A percentile compares a stretch with the other conserved stretches of the same genome.
phyloP scores from a whole-genome alignment of 495 filamentous ascomycete genomes.

The Neurospora sp. region DNA sequence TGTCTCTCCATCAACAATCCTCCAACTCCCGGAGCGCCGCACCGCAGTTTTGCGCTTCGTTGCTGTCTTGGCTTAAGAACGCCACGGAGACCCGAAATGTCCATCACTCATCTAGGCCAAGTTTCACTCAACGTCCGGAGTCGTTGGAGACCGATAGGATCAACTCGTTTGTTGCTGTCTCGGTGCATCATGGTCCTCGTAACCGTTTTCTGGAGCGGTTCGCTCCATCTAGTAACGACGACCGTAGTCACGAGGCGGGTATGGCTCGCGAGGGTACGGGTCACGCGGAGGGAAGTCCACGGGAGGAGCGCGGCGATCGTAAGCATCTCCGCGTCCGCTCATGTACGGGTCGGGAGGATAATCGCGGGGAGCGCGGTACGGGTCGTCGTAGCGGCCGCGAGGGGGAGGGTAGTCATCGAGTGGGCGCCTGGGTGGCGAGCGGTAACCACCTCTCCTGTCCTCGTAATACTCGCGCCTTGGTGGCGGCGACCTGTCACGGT shows the following conservation, averaged over 20 bases:
- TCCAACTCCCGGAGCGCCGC: neutral
- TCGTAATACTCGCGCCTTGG: slow-evolving; percentile 73
- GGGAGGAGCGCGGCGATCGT: slow-evolving; percentile 49
- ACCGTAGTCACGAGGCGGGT: slow-evolving; percentile 36
- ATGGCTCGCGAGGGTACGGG: slow-evolving; percentile 38
- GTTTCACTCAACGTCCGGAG: neutral
- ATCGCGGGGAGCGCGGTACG: slow-evolving; percentile 44
- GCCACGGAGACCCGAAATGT: neutral
- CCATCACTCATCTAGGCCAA: neutral
- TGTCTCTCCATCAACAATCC: neutral
- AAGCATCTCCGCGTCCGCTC: slow-evolving; percentile 45
- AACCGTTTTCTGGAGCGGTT: neutral
- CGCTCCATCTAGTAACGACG: slow-evolving; percentile 30
- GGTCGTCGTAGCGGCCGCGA: slow-evolving; percentile 51
- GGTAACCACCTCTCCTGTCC: slow-evolving; percentile 57
- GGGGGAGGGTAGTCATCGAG: slow-evolving; percentile 69
- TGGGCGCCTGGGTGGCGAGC: slow-evolving; percentile 61
- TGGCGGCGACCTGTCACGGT: slow-evolving; percentile 72
- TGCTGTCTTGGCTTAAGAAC: neutral
- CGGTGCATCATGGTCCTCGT: neutral
- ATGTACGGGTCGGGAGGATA: slow-evolving; percentile 56
- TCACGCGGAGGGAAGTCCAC: slow-evolving; percentile 43
- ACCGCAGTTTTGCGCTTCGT: neutral
- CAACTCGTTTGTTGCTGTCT: neutral
- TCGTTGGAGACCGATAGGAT: neutral